Evolutionary conservation across 2,329 filamentous ascomycete species (phyloP), one percentile per base, ranked within the genome.

Genomic region (Ciborinia camelliae): DNA sequence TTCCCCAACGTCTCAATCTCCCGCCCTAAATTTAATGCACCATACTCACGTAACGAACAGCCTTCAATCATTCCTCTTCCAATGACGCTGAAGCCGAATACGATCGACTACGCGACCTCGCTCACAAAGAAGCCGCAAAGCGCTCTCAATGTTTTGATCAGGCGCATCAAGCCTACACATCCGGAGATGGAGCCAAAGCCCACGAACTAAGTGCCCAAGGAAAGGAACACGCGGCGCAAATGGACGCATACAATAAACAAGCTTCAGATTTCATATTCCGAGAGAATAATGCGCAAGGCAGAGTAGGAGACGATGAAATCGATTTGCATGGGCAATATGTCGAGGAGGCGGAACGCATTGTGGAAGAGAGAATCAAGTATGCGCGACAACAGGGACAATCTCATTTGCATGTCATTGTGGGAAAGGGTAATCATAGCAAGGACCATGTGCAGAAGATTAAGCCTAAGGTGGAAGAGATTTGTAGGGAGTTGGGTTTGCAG

Each of bases 371-470:
- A 70, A 96, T 99, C 74, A 85, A 86, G 70, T 96, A 92, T 80
- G 97, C 97, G 81, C 87, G 85, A 70, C 88, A 90, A 70, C 92
- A 92, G 65, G 94, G 98, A 37, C 95, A 95, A 73, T 96, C 86
- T 77, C 98, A 98, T 75, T 97, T 99, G 81, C 89, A 92, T 47
- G 92, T 93, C 79, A 97, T 97, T 81, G 98, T 98, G 75, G 88
- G 90, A 28, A 96, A 94, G 78, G 95, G 95, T 3, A 95, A 96
- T 76, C 95, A 99, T 79, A 91, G 87, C 59, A 81, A 79, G 12
- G 85, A 88, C 69, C 90, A 95, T 73, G 83, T 98, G 30, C 92
- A 97, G 77, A 97, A 95, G 82, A 95, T 99, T 76, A 94, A 95
- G 3, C 90, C 95, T 74, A 97, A 90, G 73, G 93, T 97, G 66